Conservation (phyloP, 2,329 filamentous ascomycete species). For the Daldinia eschscholtzii region DNA sequence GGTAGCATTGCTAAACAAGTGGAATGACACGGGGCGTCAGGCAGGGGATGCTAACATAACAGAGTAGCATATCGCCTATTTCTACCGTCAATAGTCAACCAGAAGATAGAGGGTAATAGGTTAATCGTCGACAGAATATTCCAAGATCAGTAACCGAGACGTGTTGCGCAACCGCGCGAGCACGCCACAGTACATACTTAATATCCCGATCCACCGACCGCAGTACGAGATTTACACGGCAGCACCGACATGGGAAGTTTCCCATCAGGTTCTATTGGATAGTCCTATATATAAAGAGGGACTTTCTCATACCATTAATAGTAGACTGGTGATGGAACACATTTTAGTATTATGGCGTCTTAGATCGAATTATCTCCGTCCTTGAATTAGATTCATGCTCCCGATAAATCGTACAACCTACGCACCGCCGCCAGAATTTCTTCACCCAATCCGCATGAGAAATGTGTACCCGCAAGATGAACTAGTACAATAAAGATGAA, state of each 20-base stretch:
- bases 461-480: slow-evolving; percentile 29
- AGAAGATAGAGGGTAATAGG: slow-evolving; percentile 2
- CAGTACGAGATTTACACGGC: slow-evolving; percentile 3
- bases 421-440: slow-evolving; percentile 10
- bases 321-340: slow-evolving; percentile 12
- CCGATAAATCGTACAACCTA: slow-evolving; percentile 33
- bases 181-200: slow-evolving; percentile 23
- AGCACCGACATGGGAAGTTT: slow-evolving; percentile 7
- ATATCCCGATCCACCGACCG: slow-evolving; percentile 14
- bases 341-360: slow-evolving; percentile 13
- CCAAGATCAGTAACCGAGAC: slow-evolving; percentile 6
- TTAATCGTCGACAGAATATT: slow-evolving; percentile 1
- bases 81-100: neutral
- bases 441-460: slow-evolving; percentile 31
- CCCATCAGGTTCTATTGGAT: slow-evolving; percentile 16
- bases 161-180: slow-evolving; percentile 23
- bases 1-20: slow-evolving; percentile 38
- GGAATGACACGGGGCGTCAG: slow-evolving; percentile 29
- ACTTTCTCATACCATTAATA: slow-evolving; percentile 21
- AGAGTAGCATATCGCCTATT: slow-evolving; percentile 4
- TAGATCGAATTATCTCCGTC: slow-evolving; percentile 36
- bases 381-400: slow-evolving; percentile 21
- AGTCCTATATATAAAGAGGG: slow-evolving; percentile 15
- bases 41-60: slow-evolving; percentile 14
- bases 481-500: slow-evolving; percentile 32